Conservation (phyloP, 208 protist species). For the Crithidia mellificae region DNA sequence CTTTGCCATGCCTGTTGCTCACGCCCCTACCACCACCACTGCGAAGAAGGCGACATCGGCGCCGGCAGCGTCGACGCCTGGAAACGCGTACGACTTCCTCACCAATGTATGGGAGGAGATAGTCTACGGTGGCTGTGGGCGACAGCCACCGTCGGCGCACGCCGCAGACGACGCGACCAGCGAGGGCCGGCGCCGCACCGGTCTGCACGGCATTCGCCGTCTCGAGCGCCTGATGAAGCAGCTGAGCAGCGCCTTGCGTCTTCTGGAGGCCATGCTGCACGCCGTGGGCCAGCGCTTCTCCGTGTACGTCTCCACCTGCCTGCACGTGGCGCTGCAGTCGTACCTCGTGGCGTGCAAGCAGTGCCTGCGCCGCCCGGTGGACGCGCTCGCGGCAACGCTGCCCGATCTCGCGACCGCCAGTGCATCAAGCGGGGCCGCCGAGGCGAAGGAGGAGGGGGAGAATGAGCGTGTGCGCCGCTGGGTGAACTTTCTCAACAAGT, state of each 20-base stretch:
- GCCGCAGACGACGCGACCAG: not conserved
- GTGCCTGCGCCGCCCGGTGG: constrained; percentile 38
- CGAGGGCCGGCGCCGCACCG: constrained; percentile 20
- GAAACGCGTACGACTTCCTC: constrained; percentile 26
- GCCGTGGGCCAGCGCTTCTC: constrained; percentile 69
- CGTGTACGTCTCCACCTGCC: constrained; percentile 62
- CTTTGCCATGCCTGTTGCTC: constrained; percentile 37
- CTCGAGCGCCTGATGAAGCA: constrained; percentile 69
- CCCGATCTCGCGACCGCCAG: not conserved
- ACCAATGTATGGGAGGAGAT: constrained; percentile 34
- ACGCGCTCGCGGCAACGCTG: constrained; percentile 19
- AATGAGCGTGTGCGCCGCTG: constrained; percentile 24
- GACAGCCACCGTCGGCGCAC: constrained; percentile 7
- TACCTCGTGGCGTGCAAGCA: constrained; percentile 83
- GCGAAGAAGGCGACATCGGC: no score
- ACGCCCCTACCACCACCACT: not conserved
- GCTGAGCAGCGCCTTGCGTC: constrained; percentile 53
- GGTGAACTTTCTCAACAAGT: constrained; percentile 30
- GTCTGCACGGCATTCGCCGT: constrained; percentile 40
- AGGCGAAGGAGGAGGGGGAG: no score
- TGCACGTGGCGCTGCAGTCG: constrained; percentile 60
- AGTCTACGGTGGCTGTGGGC: constrained; percentile 31
- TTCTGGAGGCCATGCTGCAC: constrained; percentile 68
- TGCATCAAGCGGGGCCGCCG: not conserved
- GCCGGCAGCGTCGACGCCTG: not conserved